Evolutionary conservation across 169 alveolate genomes (phyloP).

Genomic region (Besnoitia besnoiti): DNA sequence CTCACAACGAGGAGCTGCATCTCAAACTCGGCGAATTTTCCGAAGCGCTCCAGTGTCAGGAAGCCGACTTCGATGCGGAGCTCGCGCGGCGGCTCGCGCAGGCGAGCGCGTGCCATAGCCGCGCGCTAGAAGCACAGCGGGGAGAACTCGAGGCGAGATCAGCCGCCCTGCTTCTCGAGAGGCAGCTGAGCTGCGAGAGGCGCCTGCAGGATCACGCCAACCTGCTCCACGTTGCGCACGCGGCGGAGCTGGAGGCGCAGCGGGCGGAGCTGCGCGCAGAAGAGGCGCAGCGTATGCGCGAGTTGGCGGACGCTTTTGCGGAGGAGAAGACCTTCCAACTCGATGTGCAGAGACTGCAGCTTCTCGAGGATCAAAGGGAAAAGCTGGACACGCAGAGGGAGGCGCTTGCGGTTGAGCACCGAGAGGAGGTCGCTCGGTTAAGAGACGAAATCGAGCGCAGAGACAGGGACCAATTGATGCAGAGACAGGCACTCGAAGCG

Average conservation of each 20-base stretch:
- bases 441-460: neutral
- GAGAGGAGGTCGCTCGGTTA: neutral
- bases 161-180: neutral
- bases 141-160: neutral
- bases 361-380: neutral
- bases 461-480: neutral
- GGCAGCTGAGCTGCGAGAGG: neutral
- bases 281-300: neutral
- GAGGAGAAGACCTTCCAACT: neutral
- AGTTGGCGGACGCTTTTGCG: neutral
- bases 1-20: neutral
- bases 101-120: neutral
- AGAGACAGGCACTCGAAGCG: neutral
- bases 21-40: no score
- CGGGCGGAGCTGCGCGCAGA: neutral
- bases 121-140: neutral
- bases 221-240: neutral
- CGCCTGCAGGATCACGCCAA: neutral
- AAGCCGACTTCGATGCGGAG: neutral
- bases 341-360: neutral
- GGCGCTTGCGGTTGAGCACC: conserved; percentile 1
- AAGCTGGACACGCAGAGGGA: neutral
- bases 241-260: neutral
- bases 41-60: no score
- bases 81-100: neutral